Percentiles rank a stretch among this genome's conserved stretches.
Evolutionary conservation across 768 basidiomycete species (phyloP).

Genomic region (Gymnopilus dilepis): DNA sequence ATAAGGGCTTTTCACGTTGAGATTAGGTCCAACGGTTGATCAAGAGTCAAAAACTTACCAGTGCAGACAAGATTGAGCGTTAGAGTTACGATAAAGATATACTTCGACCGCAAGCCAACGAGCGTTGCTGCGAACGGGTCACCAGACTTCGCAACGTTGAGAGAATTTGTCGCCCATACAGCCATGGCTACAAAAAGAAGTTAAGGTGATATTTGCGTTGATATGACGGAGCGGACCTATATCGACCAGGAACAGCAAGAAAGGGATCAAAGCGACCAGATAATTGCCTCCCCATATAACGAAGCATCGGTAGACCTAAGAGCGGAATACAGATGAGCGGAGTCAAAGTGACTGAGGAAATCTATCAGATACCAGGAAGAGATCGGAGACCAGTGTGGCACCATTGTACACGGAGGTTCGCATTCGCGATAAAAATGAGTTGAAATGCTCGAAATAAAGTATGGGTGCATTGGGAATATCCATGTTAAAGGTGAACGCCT

Average conservation of each 20-base stretch:
- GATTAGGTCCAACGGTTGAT: neutral
- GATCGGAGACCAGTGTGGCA: neutral
- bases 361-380: constrained; percentile 2
- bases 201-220: too few relatives aligned
- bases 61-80: neutral
- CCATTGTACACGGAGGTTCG: neutral
- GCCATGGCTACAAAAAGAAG: neutral
- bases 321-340: too few relatives aligned
- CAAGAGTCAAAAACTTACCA: neutral
- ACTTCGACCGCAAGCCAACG: neutral
- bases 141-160: neutral
- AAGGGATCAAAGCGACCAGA: neutral
- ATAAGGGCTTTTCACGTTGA: neutral
- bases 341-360: too few relatives aligned
- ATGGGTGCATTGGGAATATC: neutral
- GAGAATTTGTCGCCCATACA: neutral
- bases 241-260: constrained; percentile 1
- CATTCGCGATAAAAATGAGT: neutral
- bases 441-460: neutral
- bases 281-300: neutral
- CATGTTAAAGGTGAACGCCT: neutral
- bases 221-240: neutral
- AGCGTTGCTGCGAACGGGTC: neutral
- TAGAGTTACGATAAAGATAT: neutral
- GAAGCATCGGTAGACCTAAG: constrained; percentile 9